Evolutionary conservation across 2,329 filamentous ascomycete genomes (phyloP).

Genomic region (Mycosphaerella sp.): DNA sequence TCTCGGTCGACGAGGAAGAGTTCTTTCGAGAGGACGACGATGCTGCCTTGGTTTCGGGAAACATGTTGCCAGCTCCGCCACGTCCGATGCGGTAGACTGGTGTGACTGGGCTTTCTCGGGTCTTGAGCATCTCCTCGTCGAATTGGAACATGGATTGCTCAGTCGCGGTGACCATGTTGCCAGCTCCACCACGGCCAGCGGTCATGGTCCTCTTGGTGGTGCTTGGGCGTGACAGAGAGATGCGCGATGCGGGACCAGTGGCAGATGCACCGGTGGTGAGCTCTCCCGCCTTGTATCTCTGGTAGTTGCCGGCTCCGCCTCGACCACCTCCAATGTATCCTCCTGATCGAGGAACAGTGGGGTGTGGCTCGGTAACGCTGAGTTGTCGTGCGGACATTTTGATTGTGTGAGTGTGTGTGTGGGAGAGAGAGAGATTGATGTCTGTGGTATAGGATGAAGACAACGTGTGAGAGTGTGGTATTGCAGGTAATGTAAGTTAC

Average conservation of each 20-base stretch:
- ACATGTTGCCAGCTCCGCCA: conserved; percentile 54
- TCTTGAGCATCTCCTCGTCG: conserved; percentile 58
- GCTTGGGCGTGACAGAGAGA: conserved; percentile 43
- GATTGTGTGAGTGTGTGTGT: conserved; percentile 8
- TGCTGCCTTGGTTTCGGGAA: conserved; percentile 31
- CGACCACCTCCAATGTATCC: conserved; percentile 50
- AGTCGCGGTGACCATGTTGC: conserved; percentile 50
- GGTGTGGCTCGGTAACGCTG: conserved; percentile 57
- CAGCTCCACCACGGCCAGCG: conserved; percentile 53
- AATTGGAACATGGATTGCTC: conserved; percentile 61
- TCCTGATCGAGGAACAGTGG: conserved; percentile 45
- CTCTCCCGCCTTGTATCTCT: conserved; percentile 50
- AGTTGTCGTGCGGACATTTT: conserved; percentile 38
- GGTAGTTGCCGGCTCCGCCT: conserved; percentile 55
- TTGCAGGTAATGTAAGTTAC: no score
- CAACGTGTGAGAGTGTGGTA: neutral
- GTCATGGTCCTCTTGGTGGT: conserved; percentile 48
- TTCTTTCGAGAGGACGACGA: conserved; percentile 5
- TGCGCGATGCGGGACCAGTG: conserved; percentile 44
- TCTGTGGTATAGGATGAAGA: conserved; percentile 3
- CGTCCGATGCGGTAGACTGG: conserved; percentile 60
- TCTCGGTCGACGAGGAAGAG: conserved; percentile 17
- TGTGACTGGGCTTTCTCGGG: conserved; percentile 42
- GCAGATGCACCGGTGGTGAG: conserved; percentile 45
- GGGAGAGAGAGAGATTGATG: conserved; percentile 5